Conservation (phyloP, 257 asterid species). For the Plantago major region DNA sequence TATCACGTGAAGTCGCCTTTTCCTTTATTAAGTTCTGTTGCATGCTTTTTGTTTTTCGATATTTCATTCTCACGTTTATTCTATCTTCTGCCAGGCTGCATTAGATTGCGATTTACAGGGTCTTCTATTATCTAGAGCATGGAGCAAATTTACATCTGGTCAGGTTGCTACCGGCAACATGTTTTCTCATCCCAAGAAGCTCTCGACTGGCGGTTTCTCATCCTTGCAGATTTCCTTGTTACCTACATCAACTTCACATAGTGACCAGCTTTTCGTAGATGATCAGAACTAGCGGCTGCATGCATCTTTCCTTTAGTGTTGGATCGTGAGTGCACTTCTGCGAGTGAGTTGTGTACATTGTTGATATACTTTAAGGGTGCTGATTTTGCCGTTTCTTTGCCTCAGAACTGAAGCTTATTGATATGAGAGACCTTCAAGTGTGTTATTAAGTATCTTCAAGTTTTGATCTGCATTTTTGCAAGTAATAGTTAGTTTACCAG, state of each 20-base stretch:
- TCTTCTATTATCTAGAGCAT: conserved; percentile 61
- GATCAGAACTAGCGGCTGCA: conserved; percentile 51
- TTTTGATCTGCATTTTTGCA: conserved; percentile 12
- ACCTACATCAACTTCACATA: conserved; percentile 87
- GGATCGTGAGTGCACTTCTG: conserved; percentile 44
- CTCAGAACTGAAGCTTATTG: conserved; percentile 43
- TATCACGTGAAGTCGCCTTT: neutral
- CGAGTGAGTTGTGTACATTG: conserved; percentile 44
- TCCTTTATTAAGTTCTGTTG: neutral
- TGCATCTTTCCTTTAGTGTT: conserved; percentile 43
- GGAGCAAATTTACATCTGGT: conserved; percentile 81
- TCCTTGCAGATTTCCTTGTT: conserved; percentile 71
- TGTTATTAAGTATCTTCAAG: conserved; percentile 27
- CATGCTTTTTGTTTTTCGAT: neutral
- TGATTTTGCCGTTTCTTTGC: conserved; percentile 14
- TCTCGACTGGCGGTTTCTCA: conserved; percentile 78
- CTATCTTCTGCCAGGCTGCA: conserved; percentile 41
- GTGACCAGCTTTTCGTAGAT: conserved; percentile 45
- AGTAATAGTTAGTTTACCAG: neutral
- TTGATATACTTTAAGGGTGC: conserved; percentile 9
- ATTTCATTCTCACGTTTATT: neutral
- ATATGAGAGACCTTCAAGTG: conserved; percentile 27
- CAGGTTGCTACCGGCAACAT: conserved; percentile 58
- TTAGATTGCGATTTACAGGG: conserved; percentile 37
- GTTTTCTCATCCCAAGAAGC: conserved; percentile 78